Evolutionary conservation across 176 grass and related monocot genomes (phyloP), one percentile per base, ranked within the genome.

Genomic region (Themeda triandra): DNA sequence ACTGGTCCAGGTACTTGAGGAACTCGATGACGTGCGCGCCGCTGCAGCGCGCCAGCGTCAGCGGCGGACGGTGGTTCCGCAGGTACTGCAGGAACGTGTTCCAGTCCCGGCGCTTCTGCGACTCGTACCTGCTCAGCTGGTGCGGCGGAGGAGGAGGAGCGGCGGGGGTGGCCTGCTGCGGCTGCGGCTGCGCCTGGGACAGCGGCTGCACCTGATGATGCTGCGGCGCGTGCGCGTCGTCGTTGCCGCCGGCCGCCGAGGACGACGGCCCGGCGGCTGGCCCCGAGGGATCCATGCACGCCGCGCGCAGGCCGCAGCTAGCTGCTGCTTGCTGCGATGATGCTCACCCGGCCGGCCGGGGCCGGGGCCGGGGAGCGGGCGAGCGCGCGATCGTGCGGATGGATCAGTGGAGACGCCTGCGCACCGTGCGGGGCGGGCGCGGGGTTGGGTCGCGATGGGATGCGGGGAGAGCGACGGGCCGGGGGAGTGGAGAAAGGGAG

Each of bases 71-170:
- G 93, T 99, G 96, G 84, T 99, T 96, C 13, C 90, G 91, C 83
- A 99, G 96, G 91, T 99, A 99, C 89, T 96, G 93, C 75, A 99
- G 88, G 88, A 99, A 99, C 58, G 97, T 99, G 88, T 99, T 96
- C 97, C 97, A 99, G 88, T 99, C 97, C 28, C 97, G 83, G 17
- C 97, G 75, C 91, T 99, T 99, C 89, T 99, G 97, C 60, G 97
- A 92, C 83, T 96, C 97, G 89, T 99, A 99, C 83, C 97, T 76
- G 86, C 96, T 99, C 37, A 89, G 91, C 79, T 85, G 94, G 37
- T 36, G 84, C 30, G n/a, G 54, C 53, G 42, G 84, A 14, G 27
- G 66, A 1, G 40, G 46, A 6, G 48, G 46, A 13, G 13, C 2
- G 19, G 85, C 54, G 1, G 4, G 59, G 1, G 24, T 25, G 1